Evolutionary conservation across 2,329 filamentous ascomycete genomes (phyloP).

Genomic region (Graphilbum ipis-grandicollis): DNA sequence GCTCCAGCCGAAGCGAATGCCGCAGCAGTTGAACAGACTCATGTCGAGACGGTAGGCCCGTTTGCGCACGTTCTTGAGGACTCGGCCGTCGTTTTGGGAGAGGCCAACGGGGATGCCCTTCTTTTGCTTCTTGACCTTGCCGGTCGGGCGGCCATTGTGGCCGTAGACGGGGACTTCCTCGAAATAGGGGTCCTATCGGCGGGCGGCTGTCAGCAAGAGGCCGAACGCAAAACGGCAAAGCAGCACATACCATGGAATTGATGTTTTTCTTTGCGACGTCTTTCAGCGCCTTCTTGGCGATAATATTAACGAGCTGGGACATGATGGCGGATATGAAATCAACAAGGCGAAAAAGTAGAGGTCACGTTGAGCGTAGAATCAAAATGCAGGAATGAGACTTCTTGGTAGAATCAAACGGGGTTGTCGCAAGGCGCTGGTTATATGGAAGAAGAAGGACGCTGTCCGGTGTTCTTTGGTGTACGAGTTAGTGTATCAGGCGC

Average conservation of each 20-base stretch:
- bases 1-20: slow-evolving; percentile 77
- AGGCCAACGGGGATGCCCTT: slow-evolving; percentile 74
- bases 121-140: slow-evolving; percentile 66
- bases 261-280: slow-evolving; percentile 11
- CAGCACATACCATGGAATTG: slow-evolving; percentile 10
- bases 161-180: slow-evolving; percentile 63
- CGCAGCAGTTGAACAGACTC: slow-evolving; percentile 63
- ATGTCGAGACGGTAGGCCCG: slow-evolving; percentile 76
- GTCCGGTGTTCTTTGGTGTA: too few species aligned
- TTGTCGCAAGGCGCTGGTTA: not conserved
- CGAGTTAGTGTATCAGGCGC: too few species aligned
- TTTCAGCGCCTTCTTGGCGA: slow-evolving; percentile 10
- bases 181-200: slow-evolving; percentile 68
- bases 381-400: too few species aligned
- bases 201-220: not conserved
- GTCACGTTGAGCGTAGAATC: too few species aligned
- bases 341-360: too few species aligned
- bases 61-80: slow-evolving; percentile 74
- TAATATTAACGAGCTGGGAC: slow-evolving; percentile 8
- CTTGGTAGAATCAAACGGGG: too few species aligned
- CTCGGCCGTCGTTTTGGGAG: slow-evolving; percentile 60
- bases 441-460: not conserved
- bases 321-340: not conserved
- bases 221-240: not conserved
- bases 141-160: slow-evolving; percentile 43